A percentile compares a stretch with the other conserved stretches of the same genome.
Evolutionary conservation across 2,329 filamentous ascomycete species (phyloP).

Genomic region (Ambrosiella xylebori): DNA sequence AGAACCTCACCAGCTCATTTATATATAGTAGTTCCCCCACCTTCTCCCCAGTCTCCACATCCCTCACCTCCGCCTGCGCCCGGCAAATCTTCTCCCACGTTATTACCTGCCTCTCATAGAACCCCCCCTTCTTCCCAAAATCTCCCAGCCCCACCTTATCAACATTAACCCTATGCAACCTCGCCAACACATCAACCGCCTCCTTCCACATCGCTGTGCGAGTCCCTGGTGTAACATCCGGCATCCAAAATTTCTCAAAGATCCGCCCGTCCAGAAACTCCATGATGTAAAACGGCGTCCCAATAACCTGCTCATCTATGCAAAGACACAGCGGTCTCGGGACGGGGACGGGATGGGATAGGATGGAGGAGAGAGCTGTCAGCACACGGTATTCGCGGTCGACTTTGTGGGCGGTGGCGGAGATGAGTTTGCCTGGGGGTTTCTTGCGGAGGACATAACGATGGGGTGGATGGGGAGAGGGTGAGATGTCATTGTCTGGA

Average conservation of each 20-base stretch:
- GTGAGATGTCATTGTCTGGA: neutral
- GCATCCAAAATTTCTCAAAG: constrained; percentile 75
- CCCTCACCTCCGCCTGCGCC: constrained; percentile 57
- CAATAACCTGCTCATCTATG: constrained; percentile 62
- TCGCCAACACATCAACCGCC: constrained; percentile 66
- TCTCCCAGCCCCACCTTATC: constrained; percentile 46
- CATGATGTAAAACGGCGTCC: constrained; percentile 96
- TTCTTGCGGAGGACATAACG: constrained; percentile 93
- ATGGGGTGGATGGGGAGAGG: constrained; percentile 32
- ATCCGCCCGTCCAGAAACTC: constrained; percentile 86
- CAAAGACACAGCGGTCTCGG: constrained; percentile 73
- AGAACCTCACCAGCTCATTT: constrained; percentile 62
- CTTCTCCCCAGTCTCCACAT: constrained; percentile 56
- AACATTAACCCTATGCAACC: constrained; percentile 62
- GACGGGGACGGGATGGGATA: constrained; percentile 60
- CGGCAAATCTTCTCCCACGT: constrained; percentile 67
- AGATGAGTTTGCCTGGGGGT: constrained; percentile 83
- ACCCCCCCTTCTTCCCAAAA: constrained; percentile 59
- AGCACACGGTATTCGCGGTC: constrained; percentile 91
- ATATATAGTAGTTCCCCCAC: constrained; percentile 78
- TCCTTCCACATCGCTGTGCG: constrained; percentile 71
- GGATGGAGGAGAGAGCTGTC: constrained; percentile 46
- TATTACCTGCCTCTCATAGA: constrained; percentile 71
- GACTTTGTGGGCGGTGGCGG: constrained; percentile 87
- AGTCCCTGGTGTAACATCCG: constrained; percentile 45